Evolutionary conservation across 805 yeast genomes (phyloP), one percentile per base, ranked within the genome.

Genomic region (Cyberlindnera amylophila): DNA sequence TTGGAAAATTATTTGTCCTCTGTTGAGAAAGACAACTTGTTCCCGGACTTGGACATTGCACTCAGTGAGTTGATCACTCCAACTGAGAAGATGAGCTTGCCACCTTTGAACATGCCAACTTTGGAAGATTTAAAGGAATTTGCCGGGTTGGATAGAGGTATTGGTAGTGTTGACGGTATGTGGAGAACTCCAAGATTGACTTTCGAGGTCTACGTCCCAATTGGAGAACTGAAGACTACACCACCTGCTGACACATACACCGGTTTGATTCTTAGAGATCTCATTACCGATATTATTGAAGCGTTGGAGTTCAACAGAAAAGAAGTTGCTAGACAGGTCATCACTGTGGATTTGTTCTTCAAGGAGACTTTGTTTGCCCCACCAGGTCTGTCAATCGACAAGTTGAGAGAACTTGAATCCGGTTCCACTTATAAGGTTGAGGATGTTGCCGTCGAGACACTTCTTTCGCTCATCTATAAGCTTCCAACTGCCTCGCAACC

Each of bases 341-440:
- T 87, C 24, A 77, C 82, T 6, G 64, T 93, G 42, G 89, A 84
- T 55, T 61, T 77, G 41, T 90, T 80, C 55, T 89, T 89, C 68
- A 72, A 77, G 47, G 71, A 77, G 10, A 75, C 75, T 31, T 55
- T 72, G n/a, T 85, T 86, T 62, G 77, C 87, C 1, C 74, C 75
- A 33, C 77, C 93, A 1, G 95, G 95, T 29, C 75, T 83, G 4
- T 77, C 95, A 0, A 72, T 89, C 45, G 96, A 89, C 52, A 81
- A 79, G 46, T 67, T 91, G 39, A 64, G 66, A 35, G 67, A 65
- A 18, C 64, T 68, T 13, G 59, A 62, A 15, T 55, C 53, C 3
- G 61, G 56, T 6, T 77, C 95, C 1, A 88, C 96, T 0, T 88
- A 86, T 85, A 93, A 93, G 60, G 76, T 89, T 45, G 99, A 93